Evolutionary conservation across 176 grass and related monocot genomes (phyloP).

Genomic region (Juncus inflexus): DNA sequence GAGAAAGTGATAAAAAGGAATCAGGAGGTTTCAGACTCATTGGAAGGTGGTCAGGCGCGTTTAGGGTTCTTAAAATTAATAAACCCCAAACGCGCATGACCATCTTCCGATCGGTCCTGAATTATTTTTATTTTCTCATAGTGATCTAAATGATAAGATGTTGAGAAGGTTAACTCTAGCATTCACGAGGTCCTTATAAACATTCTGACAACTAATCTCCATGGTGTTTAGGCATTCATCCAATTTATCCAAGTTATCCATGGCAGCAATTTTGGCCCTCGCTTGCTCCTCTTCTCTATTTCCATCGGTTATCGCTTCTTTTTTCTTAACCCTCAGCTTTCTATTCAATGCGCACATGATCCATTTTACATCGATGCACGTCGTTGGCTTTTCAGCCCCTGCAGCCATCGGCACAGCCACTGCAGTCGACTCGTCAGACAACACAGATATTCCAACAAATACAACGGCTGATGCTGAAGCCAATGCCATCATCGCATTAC

Average conservation of each 20-base stretch:
- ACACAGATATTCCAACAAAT: slow-evolving; percentile 27
- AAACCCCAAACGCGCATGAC: no score
- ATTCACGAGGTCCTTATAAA: slow-evolving; percentile 47
- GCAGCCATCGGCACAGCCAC: background rate
- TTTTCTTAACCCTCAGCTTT: background rate
- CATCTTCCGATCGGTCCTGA: no score
- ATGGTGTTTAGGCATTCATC: slow-evolving; percentile 33
- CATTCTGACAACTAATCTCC: slow-evolving; percentile 40
- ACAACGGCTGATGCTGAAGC: slow-evolving; percentile 26
- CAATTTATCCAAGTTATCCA: slow-evolving; percentile 37
- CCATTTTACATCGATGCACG: background rate
- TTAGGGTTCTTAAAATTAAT: no score
- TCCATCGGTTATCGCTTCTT: background rate
- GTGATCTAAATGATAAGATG: slow-evolving; percentile 33
- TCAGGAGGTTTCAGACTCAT: no score
- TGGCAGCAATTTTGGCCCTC: background rate
- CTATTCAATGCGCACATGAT: background rate
- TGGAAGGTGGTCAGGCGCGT: no score
- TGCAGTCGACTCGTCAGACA: slow-evolving; percentile 20
- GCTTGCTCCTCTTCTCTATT: background rate
- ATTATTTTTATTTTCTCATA: background rate
- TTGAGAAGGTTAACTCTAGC: slow-evolving; percentile 58
- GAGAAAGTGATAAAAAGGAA: no score
- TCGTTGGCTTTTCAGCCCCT: slow-evolving; percentile 1
- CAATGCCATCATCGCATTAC: slow-evolving; percentile 22